These are phyloP conservation scores for Crepidotus variabilis DNA, from an alignment of 768 basidiomycete species.

Conservation along the genomic window DNA sequence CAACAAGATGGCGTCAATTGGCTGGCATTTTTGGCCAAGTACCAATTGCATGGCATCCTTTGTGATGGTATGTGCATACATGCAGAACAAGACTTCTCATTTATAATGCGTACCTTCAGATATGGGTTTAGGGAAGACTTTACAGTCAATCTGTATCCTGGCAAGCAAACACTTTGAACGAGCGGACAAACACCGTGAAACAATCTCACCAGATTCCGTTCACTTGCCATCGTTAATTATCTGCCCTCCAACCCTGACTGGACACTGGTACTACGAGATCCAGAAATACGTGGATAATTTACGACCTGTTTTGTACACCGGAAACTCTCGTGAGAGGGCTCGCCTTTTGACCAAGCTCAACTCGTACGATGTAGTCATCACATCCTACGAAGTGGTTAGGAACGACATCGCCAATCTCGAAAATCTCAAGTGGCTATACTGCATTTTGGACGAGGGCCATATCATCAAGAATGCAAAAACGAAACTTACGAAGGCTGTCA, in stretches of 20 bases:
- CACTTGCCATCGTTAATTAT: slow-evolving; percentile 93
- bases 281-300: slow-evolving; percentile 87
- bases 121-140: slow-evolving; percentile 98
- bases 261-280: slow-evolving; percentile 99
- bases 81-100: not conserved
- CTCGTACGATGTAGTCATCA: slow-evolving; percentile 87
- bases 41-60: slow-evolving; percentile 95
- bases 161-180: slow-evolving; percentile 93
- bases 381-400: slow-evolving; percentile 95
- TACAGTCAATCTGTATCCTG: slow-evolving; percentile 96
- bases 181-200: slow-evolving; percentile 58
- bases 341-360: slow-evolving; percentile 61
- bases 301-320: slow-evolving; percentile 83
- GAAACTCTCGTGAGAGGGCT: slow-evolving; percentile 78
- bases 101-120: slow-evolving; percentile 43
- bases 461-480: slow-evolving; percentile 99
- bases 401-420: slow-evolving; percentile 84
- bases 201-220: slow-evolving; percentile 67
- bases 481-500: slow-evolving; percentile 95
- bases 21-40: slow-evolving; percentile 97
- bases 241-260: slow-evolving; percentile 95
- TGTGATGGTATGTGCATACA: slow-evolving; percentile 74
- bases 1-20: slow-evolving; percentile 99
- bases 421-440: slow-evolving; percentile 85
- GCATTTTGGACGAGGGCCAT: slow-evolving; percentile 97